phyloP scores from a whole-genome alignment of 2,329 filamentous ascomycete species.

The Sarocladium oryzae region DNA sequence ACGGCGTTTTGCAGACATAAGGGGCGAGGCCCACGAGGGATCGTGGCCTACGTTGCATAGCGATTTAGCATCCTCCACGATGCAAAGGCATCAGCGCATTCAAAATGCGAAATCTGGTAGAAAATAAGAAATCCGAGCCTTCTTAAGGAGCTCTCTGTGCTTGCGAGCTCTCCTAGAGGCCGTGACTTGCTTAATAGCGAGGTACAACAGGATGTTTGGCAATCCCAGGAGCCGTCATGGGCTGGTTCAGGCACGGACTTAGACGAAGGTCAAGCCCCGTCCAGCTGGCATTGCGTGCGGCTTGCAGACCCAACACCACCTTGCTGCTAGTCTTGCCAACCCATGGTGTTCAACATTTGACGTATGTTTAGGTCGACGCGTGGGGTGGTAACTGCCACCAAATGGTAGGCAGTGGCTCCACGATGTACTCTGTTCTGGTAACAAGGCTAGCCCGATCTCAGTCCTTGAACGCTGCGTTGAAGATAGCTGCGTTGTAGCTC shows the following conservation, averaged over 20 bases:
- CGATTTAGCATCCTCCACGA: constrained; percentile 37
- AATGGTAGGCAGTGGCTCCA: no score
- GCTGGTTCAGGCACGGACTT: no score
- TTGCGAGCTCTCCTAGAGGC: background rate
- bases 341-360: no score
- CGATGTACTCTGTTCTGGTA: background rate
- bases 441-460: constrained; percentile 15
- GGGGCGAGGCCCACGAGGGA: constrained; percentile 14
- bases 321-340: no score
- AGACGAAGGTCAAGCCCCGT: no score
- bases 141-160: background rate
- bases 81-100: constrained; percentile 15
- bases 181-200: background rate
- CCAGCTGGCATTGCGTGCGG: no score
- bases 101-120: background rate
- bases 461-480: constrained; percentile 26
- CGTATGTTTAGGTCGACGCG: no score
- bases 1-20: constrained; percentile 32
- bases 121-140: background rate
- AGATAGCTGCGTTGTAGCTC: constrained; percentile 28
- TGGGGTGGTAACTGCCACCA: no score
- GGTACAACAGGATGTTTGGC: no score
- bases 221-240: no score
- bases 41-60: constrained; percentile 26
- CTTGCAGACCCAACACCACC: no score